Conservation (phyloP, 306 rosid species). For the Sophora flavescens region DNA sequence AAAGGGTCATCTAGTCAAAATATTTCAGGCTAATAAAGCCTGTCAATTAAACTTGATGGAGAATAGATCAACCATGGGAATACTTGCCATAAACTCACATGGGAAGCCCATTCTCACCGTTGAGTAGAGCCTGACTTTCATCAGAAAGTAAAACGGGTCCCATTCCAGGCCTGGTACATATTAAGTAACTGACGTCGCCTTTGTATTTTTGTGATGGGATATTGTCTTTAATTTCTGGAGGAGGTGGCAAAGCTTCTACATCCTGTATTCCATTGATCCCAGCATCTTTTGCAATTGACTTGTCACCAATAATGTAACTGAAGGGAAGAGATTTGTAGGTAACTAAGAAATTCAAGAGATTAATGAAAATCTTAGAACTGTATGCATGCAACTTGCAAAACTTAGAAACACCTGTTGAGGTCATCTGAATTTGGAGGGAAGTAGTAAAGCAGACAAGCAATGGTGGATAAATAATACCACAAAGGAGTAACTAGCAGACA, state of each 20-base stretch:
- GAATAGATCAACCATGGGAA: constrained; percentile 41
- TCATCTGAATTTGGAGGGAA: constrained; percentile 91
- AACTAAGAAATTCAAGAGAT: constrained; percentile 38
- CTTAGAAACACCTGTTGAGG: constrained; percentile 66
- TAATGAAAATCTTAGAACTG: constrained; percentile 38
- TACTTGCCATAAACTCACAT: constrained; percentile 51
- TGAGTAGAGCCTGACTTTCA: constrained; percentile 75
- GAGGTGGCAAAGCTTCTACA: constrained; percentile 76
- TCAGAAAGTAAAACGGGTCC: constrained; percentile 89
- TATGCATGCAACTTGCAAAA: constrained; percentile 40
- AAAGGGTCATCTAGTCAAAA: constrained; percentile 48
- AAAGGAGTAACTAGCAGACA: not conserved
- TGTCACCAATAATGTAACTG: constrained; percentile 89
- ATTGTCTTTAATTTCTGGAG: constrained; percentile 77
- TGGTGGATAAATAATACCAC: too few species aligned
- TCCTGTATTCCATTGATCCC: constrained; percentile 66
- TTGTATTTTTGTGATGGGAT: constrained; percentile 72
- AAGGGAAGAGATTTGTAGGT: constrained; percentile 33
- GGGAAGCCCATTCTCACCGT: constrained; percentile 84
- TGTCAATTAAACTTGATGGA: constrained; percentile 31
- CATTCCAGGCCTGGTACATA: constrained; percentile 93
- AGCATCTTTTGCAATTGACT: constrained; percentile 87
- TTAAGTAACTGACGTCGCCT: constrained; percentile 94
- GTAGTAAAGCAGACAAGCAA: constrained; percentile 84
- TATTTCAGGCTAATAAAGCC: constrained; percentile 44